Percentiles rank a stretch among this genome's conserved stretches.
phyloP scores from a whole-genome alignment of 1,284 basidiomycete species.

The Moesziomyces sp. region DNA sequence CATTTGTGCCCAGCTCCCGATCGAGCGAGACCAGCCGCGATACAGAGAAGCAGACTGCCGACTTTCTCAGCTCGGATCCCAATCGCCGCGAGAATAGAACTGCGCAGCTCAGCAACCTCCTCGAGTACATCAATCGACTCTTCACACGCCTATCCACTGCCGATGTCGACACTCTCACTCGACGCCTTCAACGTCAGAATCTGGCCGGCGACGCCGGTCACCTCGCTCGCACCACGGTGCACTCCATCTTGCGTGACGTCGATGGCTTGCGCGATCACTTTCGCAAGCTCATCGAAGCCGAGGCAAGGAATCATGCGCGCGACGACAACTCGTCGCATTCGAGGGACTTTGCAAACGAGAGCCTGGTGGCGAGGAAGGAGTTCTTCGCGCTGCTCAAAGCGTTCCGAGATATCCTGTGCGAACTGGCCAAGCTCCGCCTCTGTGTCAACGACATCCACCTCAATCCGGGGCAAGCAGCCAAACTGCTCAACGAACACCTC shows the following conservation, averaged over 20 bases:
- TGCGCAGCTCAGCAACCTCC: conserved; percentile 72
- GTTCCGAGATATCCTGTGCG: conserved; percentile 83
- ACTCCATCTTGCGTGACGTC: conserved; percentile 79
- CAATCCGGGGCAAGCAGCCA: conserved; percentile 77
- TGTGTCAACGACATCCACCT: conserved; percentile 90
- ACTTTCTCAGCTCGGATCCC: conserved; percentile 33
- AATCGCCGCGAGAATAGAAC: conserved; percentile 57
- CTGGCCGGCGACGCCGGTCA: conserved; percentile 86
- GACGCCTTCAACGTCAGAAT: conserved; percentile 89
- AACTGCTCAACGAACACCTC: conserved; percentile 62
- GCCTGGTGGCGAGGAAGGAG: conserved; percentile 80
- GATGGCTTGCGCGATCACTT: conserved; percentile 79
- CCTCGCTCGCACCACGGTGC: conserved; percentile 84
- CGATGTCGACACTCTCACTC: conserved; percentile 87
- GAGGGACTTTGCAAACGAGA: conserved; percentile 37
- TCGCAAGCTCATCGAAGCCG: conserved; percentile 72
- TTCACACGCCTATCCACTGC: conserved; percentile 80
- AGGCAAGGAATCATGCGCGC: conserved; percentile 64
- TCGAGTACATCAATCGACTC: conserved; percentile 79
- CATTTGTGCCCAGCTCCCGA: conserved; percentile 37
- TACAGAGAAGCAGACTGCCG: conserved; percentile 24
- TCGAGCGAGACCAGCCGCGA: conserved; percentile 49
- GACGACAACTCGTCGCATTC: conserved; percentile 69
- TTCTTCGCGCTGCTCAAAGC: conserved; percentile 84
- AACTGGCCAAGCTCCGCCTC: conserved; percentile 83